Base-by-base conservation (phyloP, 75 land plant species). In the Chamaecyparis obtusa region DNA sequence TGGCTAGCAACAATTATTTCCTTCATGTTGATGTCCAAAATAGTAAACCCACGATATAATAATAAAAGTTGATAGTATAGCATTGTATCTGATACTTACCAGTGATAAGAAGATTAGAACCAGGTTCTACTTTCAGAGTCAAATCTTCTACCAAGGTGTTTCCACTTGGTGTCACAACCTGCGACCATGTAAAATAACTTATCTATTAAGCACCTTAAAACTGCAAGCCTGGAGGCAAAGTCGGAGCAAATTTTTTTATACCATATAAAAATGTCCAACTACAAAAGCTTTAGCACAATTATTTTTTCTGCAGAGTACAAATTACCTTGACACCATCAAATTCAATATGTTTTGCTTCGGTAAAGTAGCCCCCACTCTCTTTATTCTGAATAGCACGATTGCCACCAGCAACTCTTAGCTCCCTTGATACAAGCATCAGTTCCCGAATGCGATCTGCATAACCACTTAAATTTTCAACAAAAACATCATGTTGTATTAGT, bases 121-220 rank as follows among this genome's bases (percentile, higher is more conserved):
- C 99, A 48, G 93, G 88, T 78, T 97, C 95, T 77, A 98, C 94
- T 87, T 81, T 91, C 51, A 98, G 92, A 13, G 93, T 90, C 85
- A 98, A 84, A 93, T 98, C 89, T 71, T 98, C 93, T 37, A 98
- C 99, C 90, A 98, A 90, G 14, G 96, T 95, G 89, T 94, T 95
- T 15, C 96, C 97, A 32, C 96, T 97, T 55, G 99, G 99, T 30
- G 99, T 98, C 81, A 97, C 99, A 51, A 98, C 99, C 99, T 98
- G 93, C 75, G 85, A 92, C 24, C 17, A 86, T 35, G 33, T 55
- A 55, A 75, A 8, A 51, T 51, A 77, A 49, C 51, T 84, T 16
- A 84, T 72, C 11, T 64, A 64, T 64, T 64, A 7, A 64, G 69
- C 9, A 64, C n/a, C 27, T 24, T 4, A 64, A n/a, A 64, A 64